Base-by-base conservation (phyloP, 1,284 basidiomycete species). In the Puccinia hordei region DNA sequence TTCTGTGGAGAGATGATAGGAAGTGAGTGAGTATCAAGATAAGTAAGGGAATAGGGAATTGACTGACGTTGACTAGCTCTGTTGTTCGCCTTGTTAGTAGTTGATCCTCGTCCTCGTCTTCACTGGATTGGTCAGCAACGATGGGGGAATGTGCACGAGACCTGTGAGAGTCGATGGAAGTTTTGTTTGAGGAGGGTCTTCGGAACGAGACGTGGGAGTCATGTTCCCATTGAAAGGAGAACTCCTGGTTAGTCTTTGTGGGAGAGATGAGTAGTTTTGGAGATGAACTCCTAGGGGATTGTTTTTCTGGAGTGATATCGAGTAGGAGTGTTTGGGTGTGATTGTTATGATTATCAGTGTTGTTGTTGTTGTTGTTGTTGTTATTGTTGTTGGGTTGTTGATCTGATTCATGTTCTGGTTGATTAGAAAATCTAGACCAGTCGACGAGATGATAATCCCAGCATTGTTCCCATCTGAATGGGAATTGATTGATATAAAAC, bases 391-490 rank as follows among this genome's bases (percentile, higher is more conserved):
- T 33, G 27, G 35, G 19, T 44, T 2, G 30, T 19, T 17, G 49
- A 57, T 4, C 6, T 33, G 49, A n/a, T n/a, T n/a, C n/a, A n/a
- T n/a, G n/a, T n/a, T n/a, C n/a, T n/a, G n/a, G n/a, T n/a, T n/a
- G n/a, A n/a, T n/a, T n/a, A n/a, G n/a, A n/a, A n/a, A 66, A 68
- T 76, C 24, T 41, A 15, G 38, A 38, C 73, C 73, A 65, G 61
- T 63, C 59, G 30, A 49, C 66, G 44, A 30, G 57, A n/a, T 76
- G 59, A 17, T 53, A 6, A 27, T 30, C 46, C 74, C 63, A 51
- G 22, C 46, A 44, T 41, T 77, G 74, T 77, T 77, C 74, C 59
- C 59, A 77, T 49, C 63, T 49, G 63, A 77, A 77, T 8, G 74
- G 74, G 46, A 61, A 77, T 24, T 68, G 61, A 15, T 30, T 30